Evolutionary conservation across 371 early-diverging fungal genomes (phyloP).

Genomic region (Mucor velutinosus): DNA sequence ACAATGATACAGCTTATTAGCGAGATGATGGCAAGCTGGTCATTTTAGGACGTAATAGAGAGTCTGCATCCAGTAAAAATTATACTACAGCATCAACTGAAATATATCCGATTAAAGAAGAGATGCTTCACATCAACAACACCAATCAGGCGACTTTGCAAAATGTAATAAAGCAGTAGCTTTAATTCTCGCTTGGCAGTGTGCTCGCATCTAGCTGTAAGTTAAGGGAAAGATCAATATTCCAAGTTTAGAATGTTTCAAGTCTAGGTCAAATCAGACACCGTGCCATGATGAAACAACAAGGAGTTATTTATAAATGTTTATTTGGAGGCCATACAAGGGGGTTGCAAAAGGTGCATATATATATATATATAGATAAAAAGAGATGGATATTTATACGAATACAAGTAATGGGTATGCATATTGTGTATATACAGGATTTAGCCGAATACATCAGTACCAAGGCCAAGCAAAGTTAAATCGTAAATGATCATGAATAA

Average conservation of each 20-base stretch:
- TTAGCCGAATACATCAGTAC: conserved; percentile 31
- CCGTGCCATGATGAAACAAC: neutral
- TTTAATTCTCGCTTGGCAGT: no score
- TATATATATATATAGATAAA: neutral
- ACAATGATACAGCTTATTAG: no score
- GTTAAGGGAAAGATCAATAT: neutral
- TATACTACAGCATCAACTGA: no score
- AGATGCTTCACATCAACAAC: no score
- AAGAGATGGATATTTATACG: neutral
- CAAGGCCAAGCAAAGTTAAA: conserved; percentile 34
- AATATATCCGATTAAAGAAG: no score
- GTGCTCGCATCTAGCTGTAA: no score
- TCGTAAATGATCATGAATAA: conserved; percentile 47
- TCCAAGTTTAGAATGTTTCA: neutral
- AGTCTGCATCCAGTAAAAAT: no score
- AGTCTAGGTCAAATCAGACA: neutral
- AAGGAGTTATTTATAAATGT: neutral
- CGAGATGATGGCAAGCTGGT: no score
- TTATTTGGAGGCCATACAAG: neutral
- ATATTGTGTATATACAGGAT: neutral
- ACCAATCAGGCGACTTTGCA: no score
- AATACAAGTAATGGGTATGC: neutral
- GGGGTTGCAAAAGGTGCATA: neutral
- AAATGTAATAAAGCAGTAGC: no score
- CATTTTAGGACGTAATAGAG: no score